Conservation (phyloP, 1,139 yeast genomes). For the Sugiyamaella grinbergsii region DNA sequence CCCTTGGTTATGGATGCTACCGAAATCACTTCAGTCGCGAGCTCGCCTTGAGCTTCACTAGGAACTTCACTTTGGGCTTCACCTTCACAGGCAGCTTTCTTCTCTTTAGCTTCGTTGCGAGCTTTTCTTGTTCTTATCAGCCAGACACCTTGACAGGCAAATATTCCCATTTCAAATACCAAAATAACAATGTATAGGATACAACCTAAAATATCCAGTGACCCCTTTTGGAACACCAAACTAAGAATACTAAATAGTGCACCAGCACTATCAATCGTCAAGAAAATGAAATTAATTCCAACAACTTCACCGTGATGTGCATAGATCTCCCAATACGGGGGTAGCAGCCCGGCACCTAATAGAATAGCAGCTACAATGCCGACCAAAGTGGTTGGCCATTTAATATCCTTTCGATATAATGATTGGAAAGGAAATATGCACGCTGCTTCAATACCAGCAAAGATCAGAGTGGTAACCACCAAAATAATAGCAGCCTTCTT, state of each 20-base stretch:
- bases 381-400: constrained; percentile 78
- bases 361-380: constrained; percentile 80
- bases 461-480: constrained; percentile 44
- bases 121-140: constrained; percentile 52
- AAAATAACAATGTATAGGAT: constrained; percentile 72
- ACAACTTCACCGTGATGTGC: constrained; percentile 81
- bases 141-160: constrained; percentile 72
- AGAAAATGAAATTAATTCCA: constrained; percentile 83
- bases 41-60: not conserved
- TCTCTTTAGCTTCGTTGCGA: constrained; percentile 23
- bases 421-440: constrained; percentile 71
- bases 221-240: constrained; percentile 40
- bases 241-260: constrained; percentile 76
- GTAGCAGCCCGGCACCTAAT: constrained; percentile 75
- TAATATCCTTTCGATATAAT: constrained; percentile 53
- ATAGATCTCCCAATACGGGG: constrained; percentile 83
- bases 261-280: constrained; percentile 75
- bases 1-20: no score
- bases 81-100: not conserved
- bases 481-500: constrained; percentile 21
- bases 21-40: no score
- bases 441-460: constrained; percentile 68
- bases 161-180: constrained; percentile 74
- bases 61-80: not conserved
- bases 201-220: constrained; percentile 74